A percentile compares a stretch with the other conserved stretches of the same genome.
Evolutionary conservation across 208 protist genomes (phyloP).

Genomic region (Acanthamoeba rhysodes): DNA sequence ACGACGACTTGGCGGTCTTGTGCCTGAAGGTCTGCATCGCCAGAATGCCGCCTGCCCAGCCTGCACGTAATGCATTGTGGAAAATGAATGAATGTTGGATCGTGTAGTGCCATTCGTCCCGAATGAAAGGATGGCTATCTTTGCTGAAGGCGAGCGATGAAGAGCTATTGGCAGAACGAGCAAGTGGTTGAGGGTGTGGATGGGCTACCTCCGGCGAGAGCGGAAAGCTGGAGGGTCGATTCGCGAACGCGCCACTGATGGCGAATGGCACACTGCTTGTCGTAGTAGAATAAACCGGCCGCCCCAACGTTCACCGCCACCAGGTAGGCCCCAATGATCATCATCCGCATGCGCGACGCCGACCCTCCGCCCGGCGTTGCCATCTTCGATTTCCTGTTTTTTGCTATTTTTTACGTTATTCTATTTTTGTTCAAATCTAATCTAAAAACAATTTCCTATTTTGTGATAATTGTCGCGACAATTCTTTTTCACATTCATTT

Average conservation of each 20-base stretch:
- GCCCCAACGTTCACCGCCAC: constrained; percentile 65
- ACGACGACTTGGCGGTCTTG: constrained; percentile 80
- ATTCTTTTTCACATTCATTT: background rate
- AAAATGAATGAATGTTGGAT: background rate
- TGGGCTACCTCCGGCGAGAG: constrained; percentile 24
- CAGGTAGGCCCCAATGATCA: constrained; percentile 50
- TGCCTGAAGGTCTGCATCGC: constrained; percentile 83
- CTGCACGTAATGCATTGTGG: background rate
- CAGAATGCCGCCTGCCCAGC: constrained; percentile 79
- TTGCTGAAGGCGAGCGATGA: too few species aligned
- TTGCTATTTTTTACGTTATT: background rate
- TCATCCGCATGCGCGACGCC: background rate
- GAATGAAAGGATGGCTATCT: too few species aligned
- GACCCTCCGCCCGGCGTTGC: background rate
- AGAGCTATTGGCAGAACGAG: background rate
- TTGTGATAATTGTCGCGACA: background rate
- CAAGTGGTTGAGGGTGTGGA: background rate
- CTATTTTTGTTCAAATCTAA: background rate
- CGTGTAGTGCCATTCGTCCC: background rate
- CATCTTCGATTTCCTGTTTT: background rate
- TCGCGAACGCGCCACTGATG: constrained; percentile 82
- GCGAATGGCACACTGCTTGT: constrained; percentile 80
- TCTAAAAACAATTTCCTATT: background rate
- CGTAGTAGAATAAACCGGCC: constrained; percentile 80
- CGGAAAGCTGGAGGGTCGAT: constrained; percentile 77